Evolutionary conservation across 2,329 filamentous ascomycete species (phyloP).

Genomic region (Byssothecium circinans): DNA sequence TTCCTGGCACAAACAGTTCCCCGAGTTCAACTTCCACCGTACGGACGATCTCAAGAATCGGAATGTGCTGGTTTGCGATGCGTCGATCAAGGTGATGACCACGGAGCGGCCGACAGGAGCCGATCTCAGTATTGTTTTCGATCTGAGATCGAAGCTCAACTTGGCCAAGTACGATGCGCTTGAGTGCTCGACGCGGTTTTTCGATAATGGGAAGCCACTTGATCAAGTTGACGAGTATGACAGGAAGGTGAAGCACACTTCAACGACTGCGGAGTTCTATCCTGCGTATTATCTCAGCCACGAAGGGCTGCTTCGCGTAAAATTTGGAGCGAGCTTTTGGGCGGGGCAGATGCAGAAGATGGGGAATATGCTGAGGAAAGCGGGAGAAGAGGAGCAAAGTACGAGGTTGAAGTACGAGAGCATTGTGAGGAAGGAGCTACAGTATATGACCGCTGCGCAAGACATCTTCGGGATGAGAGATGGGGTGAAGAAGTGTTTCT

Average conservation of each 20-base stretch:
- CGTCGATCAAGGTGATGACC: constrained; percentile 46
- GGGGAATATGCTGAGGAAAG: constrained; percentile 17
- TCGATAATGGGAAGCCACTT: constrained; percentile 27
- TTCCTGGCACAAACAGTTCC: constrained; percentile 38
- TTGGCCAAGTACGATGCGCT: constrained; percentile 32
- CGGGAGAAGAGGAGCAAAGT: constrained; percentile 16
- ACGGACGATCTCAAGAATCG: constrained; percentile 25
- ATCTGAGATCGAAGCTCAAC: constrained; percentile 39
- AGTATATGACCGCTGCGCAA: constrained; percentile 46
- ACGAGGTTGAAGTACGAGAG: constrained; percentile 24
- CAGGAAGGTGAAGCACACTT: constrained; percentile 25
- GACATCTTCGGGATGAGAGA: constrained; percentile 44
- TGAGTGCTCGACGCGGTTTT: constrained; percentile 40
- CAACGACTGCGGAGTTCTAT: constrained; percentile 15
- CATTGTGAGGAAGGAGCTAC: constrained; percentile 34
- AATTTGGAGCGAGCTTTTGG: constrained; percentile 51
- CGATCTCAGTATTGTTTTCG: constrained; percentile 35
- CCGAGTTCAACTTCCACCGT: constrained; percentile 32
- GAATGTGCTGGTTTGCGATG: constrained; percentile 46
- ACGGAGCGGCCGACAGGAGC: constrained; percentile 38
- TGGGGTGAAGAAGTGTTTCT: constrained; percentile 28
- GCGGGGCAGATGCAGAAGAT: constrained; percentile 40
- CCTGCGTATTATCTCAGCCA: constrained; percentile 20
- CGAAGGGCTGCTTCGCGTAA: constrained; percentile 31
- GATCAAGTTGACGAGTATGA: constrained; percentile 24